Base-by-base conservation (phyloP, 2,329 filamentous ascomycete genomes). In the Pyrenophora tritici-repentis region DNA sequence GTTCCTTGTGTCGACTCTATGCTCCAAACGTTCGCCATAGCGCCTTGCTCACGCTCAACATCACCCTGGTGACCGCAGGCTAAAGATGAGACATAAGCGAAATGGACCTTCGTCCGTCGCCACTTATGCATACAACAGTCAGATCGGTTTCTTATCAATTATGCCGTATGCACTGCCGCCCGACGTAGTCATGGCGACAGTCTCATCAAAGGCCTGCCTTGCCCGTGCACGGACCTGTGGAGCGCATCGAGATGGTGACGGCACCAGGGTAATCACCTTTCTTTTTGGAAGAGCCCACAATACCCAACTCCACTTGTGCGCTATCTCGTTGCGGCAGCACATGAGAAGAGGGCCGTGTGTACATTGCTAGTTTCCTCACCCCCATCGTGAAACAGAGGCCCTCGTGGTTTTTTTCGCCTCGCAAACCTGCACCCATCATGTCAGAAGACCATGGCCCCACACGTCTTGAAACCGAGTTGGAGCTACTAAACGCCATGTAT, bases 401-500 rank as follows among this genome's bases (percentile, higher is more conserved):
- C 10, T 29, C 22, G 32, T 31, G 33, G 14, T 42, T 22, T 29
- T 20, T 37, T 50, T 29, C 13, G 13, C 18, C 20, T 24, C 18
- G 18, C 45, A 20, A 17, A 18, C 18, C 12, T 33, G 31, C 35
- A 41, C 32, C 31, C 37, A 55, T 17, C 33, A 61, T 59, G 53
- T 42, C 51, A 18, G 26, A 29, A 29, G 36, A 51, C 17, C 47
- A 41, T 22, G 44, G 51, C 7, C 50, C 56, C 18, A 45, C 56
- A 13, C 67, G 69, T 18, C 63, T 77, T 7, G 52, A 61, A 22
- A 65, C 56, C 13, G 76, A 79, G 56, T 48, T 79, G 24, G 66
- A 71, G 39, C 73, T 79, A 10, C 67, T 79, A n/a, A 52, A 72
- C 34, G 70, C 75, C 13, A 79, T 79, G 70, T 79, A 77, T 49